Evolutionary conservation across 495 filamentous ascomycete species (phyloP), one percentile per base, ranked within the genome.

Genomic region (Wilcoxina mikolae): DNA sequence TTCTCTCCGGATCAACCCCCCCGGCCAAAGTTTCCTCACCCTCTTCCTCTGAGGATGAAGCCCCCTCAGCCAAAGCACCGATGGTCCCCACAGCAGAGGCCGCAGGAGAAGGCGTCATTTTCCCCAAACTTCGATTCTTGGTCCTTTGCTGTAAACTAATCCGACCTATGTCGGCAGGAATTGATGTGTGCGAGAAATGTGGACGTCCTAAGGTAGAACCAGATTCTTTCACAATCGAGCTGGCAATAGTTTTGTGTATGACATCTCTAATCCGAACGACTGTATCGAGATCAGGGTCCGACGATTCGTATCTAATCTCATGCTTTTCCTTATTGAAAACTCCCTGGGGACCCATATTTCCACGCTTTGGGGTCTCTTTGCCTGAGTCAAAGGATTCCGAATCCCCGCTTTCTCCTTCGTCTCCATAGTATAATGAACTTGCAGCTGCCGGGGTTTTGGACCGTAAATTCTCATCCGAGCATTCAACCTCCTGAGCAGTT

Each of bases 391-490:
- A 12, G 2, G 47, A 26, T 1, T 12, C 33, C 49, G 28, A 10
- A 17, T 41, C 45, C 45, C 45, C 45, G 18, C 45, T 45, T 45
- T 49, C 45, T 7, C 20, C 23, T 38, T 54, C 58, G 20, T 57
- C 60, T 23, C 44, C 61, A 24, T 53, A 58, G 25, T 64, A 59
- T 11, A 56, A 52, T 45, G 56, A 64, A 12, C 56, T 52, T 15
- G 46, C 46, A 29, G 12, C 23, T 15, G 24, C 22, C 24, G 12
- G 22, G 23, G 24, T 15, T 15, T 29, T 27, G 24, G 46, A 28
- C 23, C 15, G 24, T n/a, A 25, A 11, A 10, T 20, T 27, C 22
- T 49, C 15, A 49, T 29, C 29, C 12, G 22, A 11, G 12, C 29
- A 11, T 29, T 27, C 46, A n/a, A 49, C 12, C 4, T 27, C 20